These are phyloP conservation scores for Thyridium curvatum DNA, from an alignment of 2,329 filamentous ascomycete species.

Conservation along the genomic window DNA sequence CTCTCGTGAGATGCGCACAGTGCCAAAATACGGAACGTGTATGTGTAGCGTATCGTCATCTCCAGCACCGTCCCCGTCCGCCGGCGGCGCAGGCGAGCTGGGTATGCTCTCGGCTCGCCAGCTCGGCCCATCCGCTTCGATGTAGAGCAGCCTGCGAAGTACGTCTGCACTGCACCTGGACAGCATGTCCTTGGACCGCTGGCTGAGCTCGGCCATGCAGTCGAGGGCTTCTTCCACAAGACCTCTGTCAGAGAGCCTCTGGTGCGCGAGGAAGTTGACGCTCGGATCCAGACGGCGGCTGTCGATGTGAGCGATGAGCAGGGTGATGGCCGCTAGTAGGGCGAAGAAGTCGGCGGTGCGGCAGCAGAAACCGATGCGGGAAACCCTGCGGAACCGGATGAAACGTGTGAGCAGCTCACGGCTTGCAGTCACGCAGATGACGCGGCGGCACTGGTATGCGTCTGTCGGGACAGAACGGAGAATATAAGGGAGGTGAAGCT, in stretches of 20 bases:
- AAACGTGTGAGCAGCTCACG: conserved; percentile 29
- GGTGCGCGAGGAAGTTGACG: conserved; percentile 27
- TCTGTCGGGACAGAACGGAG: conserved; percentile 27
- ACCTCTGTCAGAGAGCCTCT: conserved; percentile 27
- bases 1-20: conserved; percentile 8
- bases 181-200: conserved; percentile 18
- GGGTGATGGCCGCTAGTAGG: conserved; percentile 26
- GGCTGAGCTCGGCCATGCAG: conserved; percentile 21
- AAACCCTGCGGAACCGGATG: conserved; percentile 20
- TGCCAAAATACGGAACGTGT: conserved; percentile 12
- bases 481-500: conserved; percentile 47
- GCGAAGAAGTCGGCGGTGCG: conserved; percentile 27
- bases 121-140: conserved; percentile 16
- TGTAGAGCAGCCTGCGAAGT: conserved; percentile 18
- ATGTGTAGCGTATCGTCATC: conserved; percentile 2
- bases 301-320: conserved; percentile 28
- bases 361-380: conserved; percentile 18
- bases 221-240: conserved; percentile 27
- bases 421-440: conserved; percentile 29
- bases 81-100: conserved; percentile 1
- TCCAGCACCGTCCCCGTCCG: conserved; percentile 1
- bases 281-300: conserved; percentile 11
- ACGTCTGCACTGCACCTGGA: conserved; percentile 18
- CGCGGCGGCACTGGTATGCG: conserved; percentile 37
- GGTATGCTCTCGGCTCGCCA: conserved; percentile 3